phyloP scores from a whole-genome alignment of 2,329 filamentous ascomycete genomes.

The Domatiomyces catenatus region DNA sequence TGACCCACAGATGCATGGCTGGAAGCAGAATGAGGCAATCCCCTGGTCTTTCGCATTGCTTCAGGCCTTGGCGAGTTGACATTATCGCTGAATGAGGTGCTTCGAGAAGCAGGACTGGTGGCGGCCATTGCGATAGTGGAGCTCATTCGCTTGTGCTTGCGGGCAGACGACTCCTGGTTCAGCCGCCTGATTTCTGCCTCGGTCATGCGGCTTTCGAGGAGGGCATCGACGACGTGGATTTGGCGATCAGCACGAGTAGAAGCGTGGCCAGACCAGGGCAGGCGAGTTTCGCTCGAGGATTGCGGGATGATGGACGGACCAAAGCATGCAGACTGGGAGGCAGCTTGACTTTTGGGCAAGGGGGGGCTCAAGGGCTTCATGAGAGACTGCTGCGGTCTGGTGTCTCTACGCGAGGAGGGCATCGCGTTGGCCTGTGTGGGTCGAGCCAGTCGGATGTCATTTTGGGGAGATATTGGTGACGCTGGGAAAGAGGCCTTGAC shows the following conservation, averaged over 20 bases:
- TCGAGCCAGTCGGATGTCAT: not conserved
- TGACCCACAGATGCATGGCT: conserved; percentile 6
- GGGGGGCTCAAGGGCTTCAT: conserved; percentile 12
- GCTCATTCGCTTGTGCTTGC: not conserved
- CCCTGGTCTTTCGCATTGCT: not conserved
- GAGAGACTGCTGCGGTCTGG: conserved; percentile 7
- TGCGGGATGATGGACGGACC: conserved; percentile 2
- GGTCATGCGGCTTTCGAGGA: conserved; percentile 11
- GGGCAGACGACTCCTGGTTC: not conserved
- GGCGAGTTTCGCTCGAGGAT: conserved; percentile 3
- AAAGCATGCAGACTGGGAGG: conserved; percentile 12
- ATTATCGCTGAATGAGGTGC: conserved; percentile 1
- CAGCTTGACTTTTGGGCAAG: conserved; percentile 10
- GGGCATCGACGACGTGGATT: conserved; percentile 5
- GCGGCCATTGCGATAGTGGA: not conserved
- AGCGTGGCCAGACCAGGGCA: not conserved
- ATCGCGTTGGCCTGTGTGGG: not conserved
- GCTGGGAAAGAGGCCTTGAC: too few species aligned
- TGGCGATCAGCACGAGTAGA: conserved; percentile 1
- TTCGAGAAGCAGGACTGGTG: not conserved
- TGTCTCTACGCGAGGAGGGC: conserved; percentile 3
- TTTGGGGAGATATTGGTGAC: not conserved
- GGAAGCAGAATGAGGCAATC: not conserved
- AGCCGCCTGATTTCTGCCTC: conserved; percentile 9
- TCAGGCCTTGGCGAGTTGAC: not conserved